phyloP scores from a whole-genome alignment of 2,329 filamentous ascomycete species.

The Verruconis gallopava region DNA sequence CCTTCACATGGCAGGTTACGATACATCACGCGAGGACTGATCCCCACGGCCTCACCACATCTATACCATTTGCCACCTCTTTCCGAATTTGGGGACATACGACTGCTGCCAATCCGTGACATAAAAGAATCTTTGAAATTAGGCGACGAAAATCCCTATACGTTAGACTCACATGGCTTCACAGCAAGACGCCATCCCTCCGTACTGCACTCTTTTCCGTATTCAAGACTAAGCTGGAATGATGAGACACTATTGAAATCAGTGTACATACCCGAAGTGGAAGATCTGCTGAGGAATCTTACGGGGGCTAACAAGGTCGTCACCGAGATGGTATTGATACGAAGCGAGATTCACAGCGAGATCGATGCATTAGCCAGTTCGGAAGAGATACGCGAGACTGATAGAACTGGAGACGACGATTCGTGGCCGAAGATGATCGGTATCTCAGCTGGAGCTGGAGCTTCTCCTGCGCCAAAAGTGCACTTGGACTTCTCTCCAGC shows the following conservation, averaged over 20 bases:
- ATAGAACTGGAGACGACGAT: neutral
- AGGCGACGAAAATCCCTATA: neutral
- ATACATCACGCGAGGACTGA: conserved; percentile 2
- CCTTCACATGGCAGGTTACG: neutral
- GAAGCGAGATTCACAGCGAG: neutral
- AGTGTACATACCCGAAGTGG: neutral
- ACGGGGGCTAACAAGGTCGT: neutral
- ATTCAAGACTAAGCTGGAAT: neutral
- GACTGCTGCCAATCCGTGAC: neutral
- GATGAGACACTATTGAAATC: neutral
- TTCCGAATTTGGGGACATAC: neutral
- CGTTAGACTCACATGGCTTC: conserved; percentile 1
- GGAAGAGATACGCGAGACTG: neutral
- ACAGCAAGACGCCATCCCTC: neutral
- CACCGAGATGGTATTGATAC: neutral
- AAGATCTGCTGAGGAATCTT: neutral
- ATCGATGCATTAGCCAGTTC: neutral
- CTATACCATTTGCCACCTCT: conserved; percentile 4
- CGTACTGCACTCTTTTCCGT: neutral
- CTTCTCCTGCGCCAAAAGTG: conserved; percentile 1
- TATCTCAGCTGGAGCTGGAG: neutral
- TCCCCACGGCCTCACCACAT: neutral
- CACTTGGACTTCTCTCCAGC: conserved; percentile 1
- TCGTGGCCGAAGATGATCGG: neutral
- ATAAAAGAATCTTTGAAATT: neutral